These are phyloP conservation scores for Clonostachys solani DNA, from an alignment of 2,329 filamentous ascomycete genomes.

Conservation along the genomic window DNA sequence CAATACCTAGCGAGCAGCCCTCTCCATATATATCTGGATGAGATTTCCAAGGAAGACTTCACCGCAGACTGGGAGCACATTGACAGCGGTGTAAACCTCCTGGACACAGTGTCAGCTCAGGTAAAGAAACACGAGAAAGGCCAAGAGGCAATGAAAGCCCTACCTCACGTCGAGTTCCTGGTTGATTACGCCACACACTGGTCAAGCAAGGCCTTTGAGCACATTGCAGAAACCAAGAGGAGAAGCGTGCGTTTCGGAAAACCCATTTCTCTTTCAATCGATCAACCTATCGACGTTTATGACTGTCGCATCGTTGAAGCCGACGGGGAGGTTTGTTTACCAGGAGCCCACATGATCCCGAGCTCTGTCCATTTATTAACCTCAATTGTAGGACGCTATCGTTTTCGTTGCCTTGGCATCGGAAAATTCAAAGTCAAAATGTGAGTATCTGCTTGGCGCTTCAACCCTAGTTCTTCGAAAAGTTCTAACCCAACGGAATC, in stretches of 20 bases:
- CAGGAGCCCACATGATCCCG: no score
- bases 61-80: constrained; percentile 37
- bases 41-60: constrained; percentile 44
- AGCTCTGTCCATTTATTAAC: no score
- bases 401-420: constrained; percentile 37
- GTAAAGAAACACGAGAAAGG: constrained; percentile 40
- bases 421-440: constrained; percentile 13
- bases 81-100: constrained; percentile 37
- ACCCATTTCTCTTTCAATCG: constrained; percentile 38
- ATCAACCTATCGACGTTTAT: constrained; percentile 38
- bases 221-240: constrained; percentile 66
- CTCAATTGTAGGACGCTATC: constrained; percentile 18
- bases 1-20: constrained; percentile 64
- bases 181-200: constrained; percentile 53
- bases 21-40: constrained; percentile 56
- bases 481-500: no score
- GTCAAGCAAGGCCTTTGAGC: constrained; percentile 57
- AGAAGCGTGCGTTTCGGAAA: constrained; percentile 65
- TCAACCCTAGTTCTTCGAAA: no score
- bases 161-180: constrained; percentile 61
- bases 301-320: constrained; percentile 50
- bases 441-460: no score
- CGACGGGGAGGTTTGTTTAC: no score
- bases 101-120: constrained; percentile 45
- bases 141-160: constrained; percentile 40